A percentile compares a stretch with the other conserved stretches of the same genome.
Conservation (phyloP, 106 monocot species). For the Agapanthus africanus region DNA sequence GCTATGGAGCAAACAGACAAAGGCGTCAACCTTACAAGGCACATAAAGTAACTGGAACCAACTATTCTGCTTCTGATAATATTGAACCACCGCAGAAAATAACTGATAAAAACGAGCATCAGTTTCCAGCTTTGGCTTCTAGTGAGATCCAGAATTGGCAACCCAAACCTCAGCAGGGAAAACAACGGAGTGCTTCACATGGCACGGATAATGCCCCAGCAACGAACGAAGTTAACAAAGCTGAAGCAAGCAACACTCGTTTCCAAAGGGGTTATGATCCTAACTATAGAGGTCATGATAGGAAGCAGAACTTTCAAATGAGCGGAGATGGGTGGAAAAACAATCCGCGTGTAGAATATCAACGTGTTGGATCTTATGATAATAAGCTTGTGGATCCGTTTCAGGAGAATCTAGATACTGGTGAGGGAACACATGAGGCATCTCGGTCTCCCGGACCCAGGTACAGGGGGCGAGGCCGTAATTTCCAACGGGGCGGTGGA, state of each 20-base stretch:
- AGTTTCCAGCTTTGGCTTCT: neutral
- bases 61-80: constrained; percentile 4
- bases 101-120: constrained; percentile 1
- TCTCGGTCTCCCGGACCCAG: constrained; percentile 19
- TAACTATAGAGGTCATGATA: constrained; percentile 11
- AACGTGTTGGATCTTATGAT: constrained; percentile 24
- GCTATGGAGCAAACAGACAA: constrained; percentile 7
- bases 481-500: constrained; percentile 18
- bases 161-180: constrained; percentile 7
- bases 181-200: neutral
- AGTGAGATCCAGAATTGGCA: constrained; percentile 9
- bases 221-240: neutral
- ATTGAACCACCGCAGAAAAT: neutral
- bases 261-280: constrained; percentile 17
- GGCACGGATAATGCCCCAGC: neutral
- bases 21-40: constrained; percentile 7
- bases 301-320: constrained; percentile 5
- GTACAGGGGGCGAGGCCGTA: constrained; percentile 31
- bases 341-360: constrained; percentile 33
- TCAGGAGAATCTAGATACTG: constrained; percentile 11
- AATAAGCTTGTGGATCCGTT: constrained; percentile 22
- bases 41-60: neutral
- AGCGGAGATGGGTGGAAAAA: constrained; percentile 27
- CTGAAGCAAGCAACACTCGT: neutral
- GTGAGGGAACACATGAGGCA: constrained; percentile 13